Percentiles rank a stretch among this genome's conserved stretches.
phyloP scores from a whole-genome alignment of 345 rosid genomes.

The Garcia nutans region DNA sequence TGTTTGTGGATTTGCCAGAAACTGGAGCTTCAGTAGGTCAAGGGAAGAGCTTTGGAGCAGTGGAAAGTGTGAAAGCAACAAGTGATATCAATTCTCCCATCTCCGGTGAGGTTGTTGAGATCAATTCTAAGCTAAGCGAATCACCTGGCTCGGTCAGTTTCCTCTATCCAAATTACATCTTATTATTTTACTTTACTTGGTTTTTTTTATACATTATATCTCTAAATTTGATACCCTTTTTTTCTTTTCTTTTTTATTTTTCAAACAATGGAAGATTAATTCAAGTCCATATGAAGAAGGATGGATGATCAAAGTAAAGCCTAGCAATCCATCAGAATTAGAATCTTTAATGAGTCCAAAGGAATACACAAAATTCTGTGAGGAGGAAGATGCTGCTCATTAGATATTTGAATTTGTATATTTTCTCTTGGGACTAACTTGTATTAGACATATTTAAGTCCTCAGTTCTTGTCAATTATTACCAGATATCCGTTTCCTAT shows the following conservation, averaged over 20 bases:
- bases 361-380: conserved; percentile 83
- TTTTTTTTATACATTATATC: neutral
- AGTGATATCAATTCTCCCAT: conserved; percentile 88
- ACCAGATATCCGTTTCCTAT: neutral
- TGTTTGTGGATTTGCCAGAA: conserved; percentile 88
- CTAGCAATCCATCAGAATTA: conserved; percentile 68
- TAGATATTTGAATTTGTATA: conserved; percentile 27
- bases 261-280: conserved; percentile 50
- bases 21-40: conserved; percentile 45
- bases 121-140: conserved; percentile 67
- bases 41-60: conserved; percentile 78
- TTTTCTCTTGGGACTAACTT: neutral
- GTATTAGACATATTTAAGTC: neutral
- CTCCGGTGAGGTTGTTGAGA: conserved; percentile 80
- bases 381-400: conserved; percentile 90
- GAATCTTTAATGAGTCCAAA: conserved; percentile 72
- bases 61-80: conserved; percentile 94
- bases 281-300: conserved; percentile 87
- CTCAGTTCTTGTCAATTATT: neutral
- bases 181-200: neutral
- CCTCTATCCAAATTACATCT: neutral
- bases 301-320: conserved; percentile 98
- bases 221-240: too few relatives aligned
- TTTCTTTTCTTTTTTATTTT: neutral
- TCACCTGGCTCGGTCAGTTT: conserved; percentile 69